Evolutionary conservation across 352 stramenopile genomes (phyloP), one percentile per base, ranked within the genome.

Genomic region (Phytophthora multivora): DNA sequence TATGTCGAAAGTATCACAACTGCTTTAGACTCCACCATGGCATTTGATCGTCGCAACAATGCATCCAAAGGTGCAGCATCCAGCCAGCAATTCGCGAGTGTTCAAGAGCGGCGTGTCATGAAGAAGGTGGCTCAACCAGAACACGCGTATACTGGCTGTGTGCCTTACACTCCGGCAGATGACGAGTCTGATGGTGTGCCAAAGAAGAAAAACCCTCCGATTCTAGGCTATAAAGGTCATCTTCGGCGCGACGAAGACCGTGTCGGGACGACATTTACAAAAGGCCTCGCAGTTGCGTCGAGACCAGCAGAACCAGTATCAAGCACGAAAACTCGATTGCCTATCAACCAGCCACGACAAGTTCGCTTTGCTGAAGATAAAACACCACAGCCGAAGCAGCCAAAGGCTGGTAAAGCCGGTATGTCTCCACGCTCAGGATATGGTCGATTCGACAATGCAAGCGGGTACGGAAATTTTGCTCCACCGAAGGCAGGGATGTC

Each of bases 241-340:
- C 60, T 87, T 43, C 75, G 80, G 12, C 74, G 80, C 39, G 60
- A 79, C 15, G 63, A 88, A 63, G 83, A 87, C 51, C 70, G 79
- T 21, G 70, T 91, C 36, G 80, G 83, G 13, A 88, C 71, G 13
- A 90, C 83, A n/a, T 91, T 91, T 63, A 84, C 80, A 1, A 76
- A 78, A 5, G 83, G 80, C 0, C 59, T 89, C 5, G 65, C 76
- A 53, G 62, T 78, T 40, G 66, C 68, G 1, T 53, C 63, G 9
- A 66, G 61, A 25, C 42, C 61, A 21, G 41, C 61, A 30, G 63
- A 68, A 30, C 46, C 35, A 26, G 40, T 45, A 31, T 57, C 23
- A 18, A 36, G 28, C 8, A 33, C 33, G 16, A 60, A 58, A 55
- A 7, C 31, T 38, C 47, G 46, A 10, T 6, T 21, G 0, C 8